These are phyloP conservation scores for Macrocystidia cucumis DNA, from an alignment of 1,284 basidiomycete genomes.

Conservation along the genomic window DNA sequence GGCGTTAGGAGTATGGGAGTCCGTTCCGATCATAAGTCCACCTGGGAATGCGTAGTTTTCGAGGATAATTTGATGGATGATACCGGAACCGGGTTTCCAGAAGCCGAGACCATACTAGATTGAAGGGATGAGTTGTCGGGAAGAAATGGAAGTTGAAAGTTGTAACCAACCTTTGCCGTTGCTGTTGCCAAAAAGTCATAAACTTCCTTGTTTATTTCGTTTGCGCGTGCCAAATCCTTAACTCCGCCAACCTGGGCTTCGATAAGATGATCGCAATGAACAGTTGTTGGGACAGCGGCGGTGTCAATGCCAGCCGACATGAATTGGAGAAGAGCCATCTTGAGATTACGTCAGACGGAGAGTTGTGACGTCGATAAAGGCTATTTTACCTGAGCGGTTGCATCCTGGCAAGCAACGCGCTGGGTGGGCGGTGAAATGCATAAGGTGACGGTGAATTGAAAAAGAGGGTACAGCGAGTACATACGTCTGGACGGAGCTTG, in stretches of 20 bases:
- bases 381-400: slow-evolving; percentile 71
- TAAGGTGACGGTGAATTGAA: slow-evolving; percentile 8
- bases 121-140: slow-evolving; percentile 3
- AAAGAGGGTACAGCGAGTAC: slow-evolving; percentile 21
- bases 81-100: slow-evolving; percentile 99
- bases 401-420: slow-evolving; percentile 99
- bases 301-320: slow-evolving; percentile 99
- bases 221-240: slow-evolving; percentile 90
- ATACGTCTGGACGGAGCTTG: slow-evolving; percentile 91
- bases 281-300: slow-evolving; percentile 94
- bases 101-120: slow-evolving; percentile 92
- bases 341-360: slow-evolving; percentile 26
- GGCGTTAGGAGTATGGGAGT: slow-evolving; percentile 98
- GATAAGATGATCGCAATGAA: slow-evolving; percentile 99
- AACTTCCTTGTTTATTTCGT: slow-evolving; percentile 97
- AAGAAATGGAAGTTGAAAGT: slow-evolving; percentile 6
- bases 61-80: slow-evolving; percentile 95
- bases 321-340: slow-evolving; percentile 99
- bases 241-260: slow-evolving; percentile 94
- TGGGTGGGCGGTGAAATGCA: no score
- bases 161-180: slow-evolving; percentile 77
- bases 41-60: slow-evolving; percentile 99
- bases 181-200: slow-evolving; percentile 99
- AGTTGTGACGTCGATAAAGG: slow-evolving; percentile 12
- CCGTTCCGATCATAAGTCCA: slow-evolving; percentile 99